Conservation (phyloP, 2,329 filamentous ascomycete species). For the Magnaporthiopsis rhizophila region DNA sequence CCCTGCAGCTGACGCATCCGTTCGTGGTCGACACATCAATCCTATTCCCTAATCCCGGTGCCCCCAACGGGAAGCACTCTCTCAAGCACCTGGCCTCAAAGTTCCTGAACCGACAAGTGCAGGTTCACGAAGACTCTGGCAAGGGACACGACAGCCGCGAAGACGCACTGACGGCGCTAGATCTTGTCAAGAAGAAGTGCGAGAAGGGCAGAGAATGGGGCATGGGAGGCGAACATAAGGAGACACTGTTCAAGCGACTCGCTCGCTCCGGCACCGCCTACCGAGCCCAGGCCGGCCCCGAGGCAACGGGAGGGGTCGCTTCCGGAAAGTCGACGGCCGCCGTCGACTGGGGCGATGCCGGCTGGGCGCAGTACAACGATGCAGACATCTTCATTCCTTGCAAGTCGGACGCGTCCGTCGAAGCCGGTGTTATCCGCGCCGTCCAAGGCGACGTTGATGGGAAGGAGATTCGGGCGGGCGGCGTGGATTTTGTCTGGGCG, state of each 20-base stretch:
- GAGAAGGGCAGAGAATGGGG: constrained; percentile 88
- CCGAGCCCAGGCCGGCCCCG: constrained; percentile 50
- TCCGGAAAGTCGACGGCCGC: constrained; percentile 61
- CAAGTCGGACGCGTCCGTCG: constrained; percentile 50
- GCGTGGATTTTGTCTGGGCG: constrained; percentile 60
- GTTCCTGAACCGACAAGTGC: constrained; percentile 80
- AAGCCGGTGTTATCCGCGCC: constrained; percentile 46
- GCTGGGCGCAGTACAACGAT: constrained; percentile 46
- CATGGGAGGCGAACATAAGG: constrained; percentile 65
- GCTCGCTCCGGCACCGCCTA: constrained; percentile 54
- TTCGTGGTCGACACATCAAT: constrained; percentile 90
- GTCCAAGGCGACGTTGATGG: constrained; percentile 51
- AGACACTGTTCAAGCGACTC: constrained; percentile 85
- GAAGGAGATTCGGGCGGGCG: constrained; percentile 47
- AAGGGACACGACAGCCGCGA: constrained; percentile 85
- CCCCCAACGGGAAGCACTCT: constrained; percentile 81
- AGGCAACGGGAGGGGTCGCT: constrained; percentile 46
- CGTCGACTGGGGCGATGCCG: constrained; percentile 83
- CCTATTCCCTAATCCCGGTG: constrained; percentile 82
- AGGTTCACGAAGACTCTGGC: constrained; percentile 60
- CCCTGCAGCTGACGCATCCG: constrained; percentile 79
- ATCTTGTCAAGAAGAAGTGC: constrained; percentile 91
- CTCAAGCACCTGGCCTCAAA: constrained; percentile 85
- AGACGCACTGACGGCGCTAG: constrained; percentile 83
- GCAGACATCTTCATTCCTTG: constrained; percentile 49